Evolutionary conservation across 2,329 filamentous ascomycete genomes (phyloP).

Genomic region (Bipolaris sorokiniana): DNA sequence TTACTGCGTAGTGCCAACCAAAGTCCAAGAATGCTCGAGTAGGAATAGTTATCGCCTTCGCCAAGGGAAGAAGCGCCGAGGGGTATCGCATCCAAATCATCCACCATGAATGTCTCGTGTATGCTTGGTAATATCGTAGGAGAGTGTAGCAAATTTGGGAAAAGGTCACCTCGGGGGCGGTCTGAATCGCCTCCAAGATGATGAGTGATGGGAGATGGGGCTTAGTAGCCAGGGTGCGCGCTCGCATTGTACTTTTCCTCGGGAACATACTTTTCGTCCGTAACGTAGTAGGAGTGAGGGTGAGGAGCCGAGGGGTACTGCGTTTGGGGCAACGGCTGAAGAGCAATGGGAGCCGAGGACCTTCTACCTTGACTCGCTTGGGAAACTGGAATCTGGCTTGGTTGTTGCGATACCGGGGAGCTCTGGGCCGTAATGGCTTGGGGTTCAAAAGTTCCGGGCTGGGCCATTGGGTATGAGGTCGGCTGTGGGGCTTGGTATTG

Average conservation of each 20-base stretch:
- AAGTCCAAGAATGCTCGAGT: slow-evolving; percentile 7
- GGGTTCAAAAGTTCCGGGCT: slow-evolving; percentile 32
- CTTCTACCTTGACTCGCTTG: slow-evolving; percentile 38
- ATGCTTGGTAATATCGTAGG: slow-evolving; percentile 16
- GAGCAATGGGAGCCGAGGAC: slow-evolving; percentile 39
- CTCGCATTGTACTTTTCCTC: slow-evolving; percentile 19
- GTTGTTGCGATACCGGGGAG: slow-evolving; percentile 22
- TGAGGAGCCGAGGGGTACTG: slow-evolving; percentile 33
- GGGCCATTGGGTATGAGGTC: slow-evolving; percentile 34
- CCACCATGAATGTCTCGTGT: slow-evolving; percentile 20
- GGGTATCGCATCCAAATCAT: slow-evolving; percentile 30
- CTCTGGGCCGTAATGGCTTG: slow-evolving; percentile 27
- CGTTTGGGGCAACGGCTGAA: slow-evolving; percentile 34
- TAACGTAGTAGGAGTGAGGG: slow-evolving; percentile 38
- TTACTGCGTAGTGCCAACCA: background rate
- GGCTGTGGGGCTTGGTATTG: slow-evolving; percentile 31
- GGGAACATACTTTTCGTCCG: slow-evolving; percentile 37
- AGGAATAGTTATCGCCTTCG: slow-evolving; percentile 14
- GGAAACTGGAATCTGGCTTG: slow-evolving; percentile 20
- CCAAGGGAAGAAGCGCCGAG: slow-evolving; percentile 15
- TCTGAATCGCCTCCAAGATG: background rate
- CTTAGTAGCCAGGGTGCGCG: slow-evolving; percentile 19
- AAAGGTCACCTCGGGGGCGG: background rate
- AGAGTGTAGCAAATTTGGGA: slow-evolving; percentile 1
- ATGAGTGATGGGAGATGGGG: background rate